Percentiles rank a stretch among this genome's conserved stretches.
Evolutionary conservation across 768 basidiomycete genomes (phyloP).

Genomic region (Rhizopogon salebrosus): DNA sequence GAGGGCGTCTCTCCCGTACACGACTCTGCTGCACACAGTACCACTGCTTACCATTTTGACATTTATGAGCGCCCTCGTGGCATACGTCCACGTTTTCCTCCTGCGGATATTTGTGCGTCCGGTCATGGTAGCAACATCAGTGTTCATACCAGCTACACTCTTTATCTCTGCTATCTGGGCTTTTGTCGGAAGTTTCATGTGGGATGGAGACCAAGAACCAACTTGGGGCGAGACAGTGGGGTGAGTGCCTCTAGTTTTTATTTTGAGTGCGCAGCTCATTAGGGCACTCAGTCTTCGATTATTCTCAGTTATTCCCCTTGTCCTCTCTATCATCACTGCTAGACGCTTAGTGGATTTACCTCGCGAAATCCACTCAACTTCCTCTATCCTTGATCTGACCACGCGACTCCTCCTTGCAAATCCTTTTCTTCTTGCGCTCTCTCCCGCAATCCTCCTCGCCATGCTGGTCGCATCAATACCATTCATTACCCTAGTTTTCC

Average conservation of each 20-base stretch:
- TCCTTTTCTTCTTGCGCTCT: conserved; percentile 71
- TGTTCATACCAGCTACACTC: conserved; percentile 71
- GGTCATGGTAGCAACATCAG: conserved; percentile 70
- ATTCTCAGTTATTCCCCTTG: conserved; percentile 72
- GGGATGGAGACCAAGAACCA: conserved; percentile 46
- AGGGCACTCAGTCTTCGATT: conserved; percentile 53
- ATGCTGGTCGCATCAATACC: conserved; percentile 71
- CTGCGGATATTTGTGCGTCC: conserved; percentile 80
- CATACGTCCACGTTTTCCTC: conserved; percentile 72
- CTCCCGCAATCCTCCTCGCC: conserved; percentile 64
- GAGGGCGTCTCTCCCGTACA: conserved; percentile 45
- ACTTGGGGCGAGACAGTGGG: conserved; percentile 83
- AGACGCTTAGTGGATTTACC: conserved; percentile 70
- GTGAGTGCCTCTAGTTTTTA: conserved; percentile 38
- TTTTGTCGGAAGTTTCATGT: conserved; percentile 74
- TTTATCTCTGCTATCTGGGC: conserved; percentile 77
- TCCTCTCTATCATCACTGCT: conserved; percentile 64
- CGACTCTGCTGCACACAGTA: conserved; percentile 70
- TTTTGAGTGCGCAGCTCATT: conserved; percentile 10
- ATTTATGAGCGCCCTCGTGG: conserved; percentile 60
- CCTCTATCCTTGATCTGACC: conserved; percentile 50
- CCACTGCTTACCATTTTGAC: conserved; percentile 73
- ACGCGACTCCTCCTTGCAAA: conserved; percentile 67
- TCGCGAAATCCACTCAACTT: conserved; percentile 62
- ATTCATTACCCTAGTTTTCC: conserved; percentile 73